phyloP scores from a whole-genome alignment of 495 filamentous ascomycete genomes.

The Geoglossum glabrum region DNA sequence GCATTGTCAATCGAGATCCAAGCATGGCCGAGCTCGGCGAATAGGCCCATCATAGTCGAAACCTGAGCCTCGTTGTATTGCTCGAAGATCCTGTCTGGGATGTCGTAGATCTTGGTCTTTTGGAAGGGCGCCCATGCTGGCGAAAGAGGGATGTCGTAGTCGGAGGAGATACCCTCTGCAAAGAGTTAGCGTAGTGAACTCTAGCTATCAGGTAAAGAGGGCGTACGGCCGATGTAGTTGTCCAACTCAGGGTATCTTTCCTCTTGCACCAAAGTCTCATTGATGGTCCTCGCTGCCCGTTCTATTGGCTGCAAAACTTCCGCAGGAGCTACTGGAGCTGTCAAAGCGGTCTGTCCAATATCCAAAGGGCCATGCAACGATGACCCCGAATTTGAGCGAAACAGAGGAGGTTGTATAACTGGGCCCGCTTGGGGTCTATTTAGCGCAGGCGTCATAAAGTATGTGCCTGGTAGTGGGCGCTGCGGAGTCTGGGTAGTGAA shows the following conservation, averaged over 20 bases:
- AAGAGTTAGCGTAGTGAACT: slow-evolving; percentile 2
- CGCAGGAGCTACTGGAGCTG: slow-evolving; percentile 19
- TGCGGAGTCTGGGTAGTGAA: slow-evolving; percentile 6
- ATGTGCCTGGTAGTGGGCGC: slow-evolving; percentile 7
- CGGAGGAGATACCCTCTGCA: slow-evolving; percentile 66
- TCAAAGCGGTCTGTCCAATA: slow-evolving; percentile 10
- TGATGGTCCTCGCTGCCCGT: slow-evolving; percentile 68
- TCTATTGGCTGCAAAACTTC: slow-evolving; percentile 42
- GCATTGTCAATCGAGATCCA: slow-evolving; percentile 93
- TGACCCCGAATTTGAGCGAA: background rate
- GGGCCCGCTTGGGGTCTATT: background rate
- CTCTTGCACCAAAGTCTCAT: slow-evolving; percentile 52
- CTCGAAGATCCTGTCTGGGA: slow-evolving; percentile 74
- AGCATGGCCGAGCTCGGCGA: slow-evolving; percentile 80
- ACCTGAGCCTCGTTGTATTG: slow-evolving; percentile 73
- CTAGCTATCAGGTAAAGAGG: slow-evolving; percentile 2
- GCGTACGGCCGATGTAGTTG: slow-evolving; percentile 66
- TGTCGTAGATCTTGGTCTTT: slow-evolving; percentile 55
- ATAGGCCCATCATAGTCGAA: slow-evolving; percentile 74
- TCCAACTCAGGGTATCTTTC: slow-evolving; percentile 76
- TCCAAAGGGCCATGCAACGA: background rate
- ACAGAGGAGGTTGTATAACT: background rate
- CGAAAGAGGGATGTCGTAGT: slow-evolving; percentile 56
- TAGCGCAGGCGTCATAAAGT: slow-evolving; percentile 3
- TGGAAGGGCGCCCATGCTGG: slow-evolving; percentile 78